Evolutionary conservation across 306 rosid species (phyloP), one percentile per base, ranked within the genome.

Genomic region (Cicer arietinum): DNA sequence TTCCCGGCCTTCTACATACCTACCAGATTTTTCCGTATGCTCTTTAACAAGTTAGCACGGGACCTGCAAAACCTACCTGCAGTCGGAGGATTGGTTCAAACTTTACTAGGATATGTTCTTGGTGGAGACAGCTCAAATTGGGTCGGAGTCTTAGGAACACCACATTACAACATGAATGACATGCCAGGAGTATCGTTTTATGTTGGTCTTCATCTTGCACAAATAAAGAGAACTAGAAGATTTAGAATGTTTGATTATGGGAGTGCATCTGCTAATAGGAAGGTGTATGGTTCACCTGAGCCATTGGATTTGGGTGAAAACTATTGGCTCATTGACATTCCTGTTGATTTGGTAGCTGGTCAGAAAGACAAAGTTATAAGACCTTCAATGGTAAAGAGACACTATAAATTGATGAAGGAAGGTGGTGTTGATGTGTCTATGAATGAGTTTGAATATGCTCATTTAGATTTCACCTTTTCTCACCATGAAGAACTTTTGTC

Each of bases 61-160:
- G 97, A 94, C 81, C 81, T 94, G 77, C 92, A 91, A 60, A 89
- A 88, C 84, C 90, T 90, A 73, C 97, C 98, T 41, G 97, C 97
- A 0, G 96, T 90, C 59, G 96, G 98, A 67, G 98, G 97, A 7
- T 67, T 94, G 79, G 98, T 94, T 79, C 98, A 94, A 80, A 94
- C 94, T 30, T 46, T 94, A 14, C 79, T 94, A 92, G 74, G 98
- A 73, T 94, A 91, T 71, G 75, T 82, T 47, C 91, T 86, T 47
- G 98, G 98, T 4, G 98, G 98, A 7, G 98, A 94, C 87, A 94
- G 97, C 84, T 94, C 98, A 69, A 90, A 94, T 66, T 94, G 98
- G 98, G 91, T 94, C 25, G 98, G 98, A 11, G 97, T 81, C 6
- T 57, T 91, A 59, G 96, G 96, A 37, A 68, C 89, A 53, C 96